Evolutionary conservation across 2,329 filamentous ascomycete species (phyloP).

Genomic region (Nemania bipapillata): DNA sequence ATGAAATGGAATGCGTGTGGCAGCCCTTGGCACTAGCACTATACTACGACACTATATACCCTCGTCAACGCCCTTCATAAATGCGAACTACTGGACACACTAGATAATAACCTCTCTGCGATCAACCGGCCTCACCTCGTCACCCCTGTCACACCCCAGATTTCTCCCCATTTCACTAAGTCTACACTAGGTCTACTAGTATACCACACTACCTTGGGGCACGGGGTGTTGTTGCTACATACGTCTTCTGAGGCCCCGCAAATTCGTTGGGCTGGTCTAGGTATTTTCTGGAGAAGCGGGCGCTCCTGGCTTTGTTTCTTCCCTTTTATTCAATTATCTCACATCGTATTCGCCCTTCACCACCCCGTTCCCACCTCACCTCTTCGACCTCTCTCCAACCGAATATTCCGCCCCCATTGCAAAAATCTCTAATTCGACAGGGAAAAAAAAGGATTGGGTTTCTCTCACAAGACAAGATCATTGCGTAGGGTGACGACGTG

Average conservation of each 20-base stretch:
- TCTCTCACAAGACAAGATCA: conserved; percentile 3
- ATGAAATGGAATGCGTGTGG: conserved; percentile 37
- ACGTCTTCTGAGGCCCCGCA: conserved; percentile 31
- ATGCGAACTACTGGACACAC: background rate
- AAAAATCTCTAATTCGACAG: background rate
- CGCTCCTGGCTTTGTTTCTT: conserved; percentile 47
- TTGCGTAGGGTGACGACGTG: conserved; percentile 16
- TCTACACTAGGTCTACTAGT: conserved; percentile 23
- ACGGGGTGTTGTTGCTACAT: conserved; percentile 27
- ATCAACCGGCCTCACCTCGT: conserved; percentile 15
- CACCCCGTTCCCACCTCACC: conserved; percentile 19
- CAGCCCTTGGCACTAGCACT: conserved; percentile 31
- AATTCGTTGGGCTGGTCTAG: conserved; percentile 27
- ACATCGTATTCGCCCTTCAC: conserved; percentile 27
- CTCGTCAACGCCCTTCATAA: conserved; percentile 12
- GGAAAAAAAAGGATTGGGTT: background rate
- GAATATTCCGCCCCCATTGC: background rate
- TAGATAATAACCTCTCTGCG: background rate
- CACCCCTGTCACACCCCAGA: conserved; percentile 37
- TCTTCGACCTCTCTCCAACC: conserved; percentile 3
- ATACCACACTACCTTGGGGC: conserved; percentile 23
- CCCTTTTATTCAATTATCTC: conserved; percentile 35
- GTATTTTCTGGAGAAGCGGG: conserved; percentile 38
- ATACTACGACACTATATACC: conserved; percentile 14
- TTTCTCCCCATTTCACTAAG: conserved; percentile 31